Conservation (phyloP, 257 asterid genomes). For the Datura wrightii region DNA sequence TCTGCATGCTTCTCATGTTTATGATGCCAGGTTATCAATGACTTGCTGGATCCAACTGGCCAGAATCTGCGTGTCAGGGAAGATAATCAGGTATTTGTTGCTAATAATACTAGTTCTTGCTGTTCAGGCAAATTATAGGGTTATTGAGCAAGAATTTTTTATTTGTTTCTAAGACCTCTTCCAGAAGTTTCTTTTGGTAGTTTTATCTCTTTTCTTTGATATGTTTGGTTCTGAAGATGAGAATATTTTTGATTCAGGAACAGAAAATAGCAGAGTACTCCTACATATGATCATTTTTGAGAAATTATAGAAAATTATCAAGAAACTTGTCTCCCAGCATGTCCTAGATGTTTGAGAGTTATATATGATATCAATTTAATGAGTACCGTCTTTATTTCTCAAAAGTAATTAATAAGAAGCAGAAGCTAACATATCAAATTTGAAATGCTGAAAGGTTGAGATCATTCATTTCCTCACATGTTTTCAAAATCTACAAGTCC, state of each 20-base stretch:
- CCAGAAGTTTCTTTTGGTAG: not conserved
- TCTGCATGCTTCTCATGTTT: not conserved
- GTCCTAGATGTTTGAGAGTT: not conserved
- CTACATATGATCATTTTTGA: not conserved
- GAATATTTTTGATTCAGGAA: conserved; percentile 16
- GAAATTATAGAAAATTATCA: not conserved
- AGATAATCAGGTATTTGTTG: conserved; percentile 84
- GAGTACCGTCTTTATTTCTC: not conserved
- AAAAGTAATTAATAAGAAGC: conserved; percentile 2
- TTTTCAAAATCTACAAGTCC: not conserved
- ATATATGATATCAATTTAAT: not conserved
- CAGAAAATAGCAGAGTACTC: not conserved
- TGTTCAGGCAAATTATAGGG: conserved; percentile 9
- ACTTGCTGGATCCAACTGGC: conserved; percentile 97
- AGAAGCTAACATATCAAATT: conserved; percentile 6
- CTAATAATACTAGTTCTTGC: conserved; percentile 22
- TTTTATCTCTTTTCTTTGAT: not conserved
- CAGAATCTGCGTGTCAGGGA: conserved; percentile 97
- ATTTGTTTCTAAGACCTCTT: conserved; percentile 1
- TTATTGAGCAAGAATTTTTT: not conserved
- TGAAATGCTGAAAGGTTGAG: conserved; percentile 6
- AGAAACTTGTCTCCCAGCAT: conserved; percentile 25
- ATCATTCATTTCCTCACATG: conserved; percentile 9
- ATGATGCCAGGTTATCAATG: conserved; percentile 83
- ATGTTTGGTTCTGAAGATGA: conserved; percentile 23